phyloP scores from a whole-genome alignment of 495 filamentous ascomycete species.

The Chaetomium cochliodes region DNA sequence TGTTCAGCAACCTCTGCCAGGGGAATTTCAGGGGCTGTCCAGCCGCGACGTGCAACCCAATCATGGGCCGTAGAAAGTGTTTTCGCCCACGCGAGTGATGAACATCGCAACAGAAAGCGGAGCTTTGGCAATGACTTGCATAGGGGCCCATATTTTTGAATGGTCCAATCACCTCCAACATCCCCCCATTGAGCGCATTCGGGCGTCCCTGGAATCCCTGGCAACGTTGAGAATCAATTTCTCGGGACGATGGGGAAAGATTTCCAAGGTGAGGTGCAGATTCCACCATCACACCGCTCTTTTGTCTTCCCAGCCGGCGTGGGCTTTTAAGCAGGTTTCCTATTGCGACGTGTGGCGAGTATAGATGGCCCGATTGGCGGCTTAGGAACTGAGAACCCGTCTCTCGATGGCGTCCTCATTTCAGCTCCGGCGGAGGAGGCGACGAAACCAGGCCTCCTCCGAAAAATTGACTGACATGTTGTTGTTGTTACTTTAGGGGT shows the following conservation, averaged over 20 bases:
- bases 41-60: constrained; percentile 19
- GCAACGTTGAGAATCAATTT: background rate
- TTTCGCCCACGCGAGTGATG: constrained; percentile 4
- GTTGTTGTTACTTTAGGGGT: background rate
- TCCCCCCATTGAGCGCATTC: background rate
- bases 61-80: constrained; percentile 4
- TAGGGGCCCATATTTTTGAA: background rate
- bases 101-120: constrained; percentile 10
- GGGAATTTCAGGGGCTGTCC: constrained; percentile 22
- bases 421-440: constrained; percentile 5
- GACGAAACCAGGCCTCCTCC: background rate
- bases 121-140: constrained; percentile 22
- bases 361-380: constrained; percentile 13
- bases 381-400: background rate
- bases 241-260: background rate
- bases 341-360: background rate
- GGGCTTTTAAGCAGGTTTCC: background rate
- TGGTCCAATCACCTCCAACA: constrained; percentile 5
- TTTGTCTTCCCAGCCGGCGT: background rate
- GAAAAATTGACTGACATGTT: background rate
- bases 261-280: background rate
- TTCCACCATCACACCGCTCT: constrained; percentile 19
- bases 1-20: background rate
- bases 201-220: background rate
- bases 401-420: constrained; percentile 1